Conservation (phyloP, 768 basidiomycete genomes). For the Boletus vinaceobasis region DNA sequence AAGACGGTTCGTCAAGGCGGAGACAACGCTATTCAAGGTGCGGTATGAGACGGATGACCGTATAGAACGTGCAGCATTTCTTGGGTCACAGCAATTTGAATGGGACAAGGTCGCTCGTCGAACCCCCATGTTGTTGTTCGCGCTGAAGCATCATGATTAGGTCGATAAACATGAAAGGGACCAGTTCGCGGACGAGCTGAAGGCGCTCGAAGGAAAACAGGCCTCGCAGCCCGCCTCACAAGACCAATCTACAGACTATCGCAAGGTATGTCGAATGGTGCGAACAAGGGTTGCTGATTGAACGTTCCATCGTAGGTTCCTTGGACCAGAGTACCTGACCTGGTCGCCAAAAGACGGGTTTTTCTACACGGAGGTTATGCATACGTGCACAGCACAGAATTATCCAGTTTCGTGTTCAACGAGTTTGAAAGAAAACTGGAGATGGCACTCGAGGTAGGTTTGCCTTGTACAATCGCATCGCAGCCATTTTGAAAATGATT, state of each 20-base stretch:
- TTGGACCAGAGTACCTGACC: conserved; percentile 93
- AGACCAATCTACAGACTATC: conserved; percentile 39
- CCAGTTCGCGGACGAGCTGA: conserved; percentile 45
- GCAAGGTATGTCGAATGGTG: conserved; percentile 54
- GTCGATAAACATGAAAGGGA: conserved; percentile 58
- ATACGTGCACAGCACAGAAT: conserved; percentile 76
- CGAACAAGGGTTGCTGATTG: neutral
- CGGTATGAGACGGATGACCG: conserved; percentile 67
- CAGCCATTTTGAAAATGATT: conserved; percentile 9
- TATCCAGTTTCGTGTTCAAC: conserved; percentile 82
- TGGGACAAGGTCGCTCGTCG: conserved; percentile 52
- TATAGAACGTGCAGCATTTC: conserved; percentile 61
- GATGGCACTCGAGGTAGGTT: conserved; percentile 69
- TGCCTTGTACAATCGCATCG: neutral
- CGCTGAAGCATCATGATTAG: conserved; percentile 31
- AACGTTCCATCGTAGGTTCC: conserved; percentile 59
- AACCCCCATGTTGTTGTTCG: neutral
- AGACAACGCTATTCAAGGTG: conserved; percentile 77
- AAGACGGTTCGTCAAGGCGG: conserved; percentile 84
- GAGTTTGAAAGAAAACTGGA: conserved; percentile 76
- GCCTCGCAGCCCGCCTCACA: rapidly evolving
- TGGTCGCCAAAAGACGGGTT: conserved; percentile 79
- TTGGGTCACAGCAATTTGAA: conserved; percentile 51
- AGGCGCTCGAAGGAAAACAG: conserved; percentile 28
- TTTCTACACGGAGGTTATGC: conserved; percentile 79